Evolutionary conservation across 352 stramenopile species (phyloP).

Genomic region (Phytophthora multivora): DNA sequence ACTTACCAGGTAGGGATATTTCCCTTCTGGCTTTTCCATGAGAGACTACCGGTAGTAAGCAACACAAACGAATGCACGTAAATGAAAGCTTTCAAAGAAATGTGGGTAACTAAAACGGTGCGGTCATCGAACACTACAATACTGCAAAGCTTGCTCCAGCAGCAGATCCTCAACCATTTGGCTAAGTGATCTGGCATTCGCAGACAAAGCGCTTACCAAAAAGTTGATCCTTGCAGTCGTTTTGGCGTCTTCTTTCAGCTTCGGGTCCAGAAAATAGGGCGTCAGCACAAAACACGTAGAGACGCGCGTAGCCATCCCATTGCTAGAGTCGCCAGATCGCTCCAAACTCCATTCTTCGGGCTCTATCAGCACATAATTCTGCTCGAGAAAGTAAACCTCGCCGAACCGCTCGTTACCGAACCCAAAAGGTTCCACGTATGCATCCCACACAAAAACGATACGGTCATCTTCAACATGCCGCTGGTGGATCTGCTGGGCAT

Average conservation of each 20-base stretch:
- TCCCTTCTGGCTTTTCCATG: too few relatives aligned
- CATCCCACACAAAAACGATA: constrained; percentile 60
- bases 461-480: constrained; percentile 56
- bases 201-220: constrained; percentile 36
- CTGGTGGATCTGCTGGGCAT: constrained; percentile 53
- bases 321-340: constrained; percentile 1
- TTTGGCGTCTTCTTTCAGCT: constrained; percentile 31
- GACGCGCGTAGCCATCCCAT: constrained; percentile 40
- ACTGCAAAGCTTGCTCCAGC: constrained; percentile 24
- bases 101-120: too few relatives aligned
- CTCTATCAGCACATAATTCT: constrained; percentile 65
- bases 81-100: too few relatives aligned
- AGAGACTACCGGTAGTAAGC: too few relatives aligned
- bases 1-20: too few relatives aligned
- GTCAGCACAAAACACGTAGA: constrained; percentile 58
- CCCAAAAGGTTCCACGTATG: constrained; percentile 54
- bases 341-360: constrained; percentile 25
- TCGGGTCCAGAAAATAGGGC: constrained; percentile 40
- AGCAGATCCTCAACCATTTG: constrained; percentile 57
- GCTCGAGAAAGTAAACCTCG: constrained; percentile 52
- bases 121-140: constrained; percentile 2
- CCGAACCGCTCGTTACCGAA: constrained; percentile 46
- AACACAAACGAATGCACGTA: not conserved
- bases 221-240: constrained; percentile 46
- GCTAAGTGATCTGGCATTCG: constrained; percentile 39